phyloP scores from a whole-genome alignment of 2,329 filamentous ascomycete genomes.

The Cryoendolithus antarcticus region DNA sequence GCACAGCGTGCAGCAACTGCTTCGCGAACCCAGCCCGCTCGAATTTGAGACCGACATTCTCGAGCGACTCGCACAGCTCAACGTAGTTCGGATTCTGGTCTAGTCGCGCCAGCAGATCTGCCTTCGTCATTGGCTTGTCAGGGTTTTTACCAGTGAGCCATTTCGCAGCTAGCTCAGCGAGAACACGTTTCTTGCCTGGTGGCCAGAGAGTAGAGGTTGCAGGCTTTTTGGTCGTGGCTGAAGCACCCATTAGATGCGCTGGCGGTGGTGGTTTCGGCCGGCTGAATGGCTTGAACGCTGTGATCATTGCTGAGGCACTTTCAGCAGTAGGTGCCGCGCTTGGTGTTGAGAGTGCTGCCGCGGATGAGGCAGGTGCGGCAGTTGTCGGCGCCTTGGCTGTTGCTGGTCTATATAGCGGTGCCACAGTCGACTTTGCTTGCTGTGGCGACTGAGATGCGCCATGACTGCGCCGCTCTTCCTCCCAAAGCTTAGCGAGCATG shows the following conservation, averaged over 20 bases:
- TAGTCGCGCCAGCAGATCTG: constrained; percentile 35
- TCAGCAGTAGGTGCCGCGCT: no score
- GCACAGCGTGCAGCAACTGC: constrained; percentile 34
- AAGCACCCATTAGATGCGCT: no score
- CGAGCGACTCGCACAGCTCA: constrained; percentile 42
- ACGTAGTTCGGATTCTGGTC: constrained; percentile 44
- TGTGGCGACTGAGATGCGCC: constrained; percentile 7
- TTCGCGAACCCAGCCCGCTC: constrained; percentile 43
- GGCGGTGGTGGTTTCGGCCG: no score
- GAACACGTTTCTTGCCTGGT: constrained; percentile 34
- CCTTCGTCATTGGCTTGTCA: constrained; percentile 24
- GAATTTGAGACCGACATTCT: constrained; percentile 36
- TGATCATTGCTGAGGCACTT: no score
- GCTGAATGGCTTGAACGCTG: no score
- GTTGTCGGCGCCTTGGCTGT: no score
- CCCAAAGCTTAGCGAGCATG: constrained; percentile 44
- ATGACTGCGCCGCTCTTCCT: constrained; percentile 36
- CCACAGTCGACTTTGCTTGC: not conserved
- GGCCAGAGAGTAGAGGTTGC: constrained; percentile 36
- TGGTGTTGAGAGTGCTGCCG: no score
- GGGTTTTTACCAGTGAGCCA: constrained; percentile 39
- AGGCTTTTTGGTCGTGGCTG: no score
- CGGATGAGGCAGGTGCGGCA: no score
- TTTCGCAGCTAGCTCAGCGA: constrained; percentile 38
- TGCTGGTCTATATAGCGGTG: no score